phyloP scores from a whole-genome alignment of 2,329 filamentous ascomycete genomes.

The Aureobasidium sp. region DNA sequence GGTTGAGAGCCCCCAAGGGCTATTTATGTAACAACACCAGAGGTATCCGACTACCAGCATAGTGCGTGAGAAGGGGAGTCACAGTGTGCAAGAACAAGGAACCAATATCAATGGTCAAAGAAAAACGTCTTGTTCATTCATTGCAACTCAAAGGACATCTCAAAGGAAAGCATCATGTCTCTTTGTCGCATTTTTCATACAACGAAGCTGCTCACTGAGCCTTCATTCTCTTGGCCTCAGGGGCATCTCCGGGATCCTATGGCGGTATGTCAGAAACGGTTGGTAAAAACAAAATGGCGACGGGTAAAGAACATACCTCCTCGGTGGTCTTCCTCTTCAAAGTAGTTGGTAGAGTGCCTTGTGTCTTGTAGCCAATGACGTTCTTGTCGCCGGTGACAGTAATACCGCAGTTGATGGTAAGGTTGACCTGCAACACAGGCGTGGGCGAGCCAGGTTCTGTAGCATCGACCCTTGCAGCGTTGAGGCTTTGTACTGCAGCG shows the following conservation, averaged over 20 bases:
- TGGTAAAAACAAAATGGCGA: not conserved
- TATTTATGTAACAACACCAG: not conserved
- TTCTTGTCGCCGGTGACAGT: constrained; percentile 25
- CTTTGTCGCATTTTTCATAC: not conserved
- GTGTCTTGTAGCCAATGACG: constrained; percentile 22
- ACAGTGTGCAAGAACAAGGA: not conserved
- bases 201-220: not conserved
- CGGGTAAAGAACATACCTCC: not conserved
- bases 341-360: not conserved
- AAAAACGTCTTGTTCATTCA: not conserved
- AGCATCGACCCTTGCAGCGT: constrained; percentile 23
- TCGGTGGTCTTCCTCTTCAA: constrained; percentile 19
- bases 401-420: constrained; percentile 31
- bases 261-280: not conserved
- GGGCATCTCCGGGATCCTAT: not conserved
- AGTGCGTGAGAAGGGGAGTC: not conserved
- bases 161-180: not conserved
- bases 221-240: not conserved
- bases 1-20: not conserved
- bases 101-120: not conserved
- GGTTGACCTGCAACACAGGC: constrained; percentile 39
- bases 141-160: not conserved
- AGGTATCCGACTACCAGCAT: not conserved
- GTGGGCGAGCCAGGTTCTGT: constrained; percentile 31
- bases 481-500: constrained; percentile 36